These are phyloP conservation scores for Achaetomium macrosporum DNA, from an alignment of 2,329 filamentous ascomycete species.

Conservation along the genomic window DNA sequence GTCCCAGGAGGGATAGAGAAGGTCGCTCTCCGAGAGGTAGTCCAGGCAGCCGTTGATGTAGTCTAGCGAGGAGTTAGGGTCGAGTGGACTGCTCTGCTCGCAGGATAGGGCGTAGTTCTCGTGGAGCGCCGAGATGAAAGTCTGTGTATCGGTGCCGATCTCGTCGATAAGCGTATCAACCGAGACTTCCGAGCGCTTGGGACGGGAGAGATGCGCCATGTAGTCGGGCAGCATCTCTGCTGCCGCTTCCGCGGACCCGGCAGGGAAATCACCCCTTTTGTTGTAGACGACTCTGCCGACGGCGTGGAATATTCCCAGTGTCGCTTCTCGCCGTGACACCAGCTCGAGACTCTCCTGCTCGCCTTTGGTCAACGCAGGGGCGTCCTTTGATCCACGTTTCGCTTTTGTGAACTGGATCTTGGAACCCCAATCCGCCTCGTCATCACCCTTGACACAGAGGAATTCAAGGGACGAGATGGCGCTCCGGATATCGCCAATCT, in stretches of 20 bases:
- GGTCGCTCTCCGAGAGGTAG: constrained; percentile 77
- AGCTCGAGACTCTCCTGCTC: constrained; percentile 76
- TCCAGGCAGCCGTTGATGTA: constrained; percentile 82
- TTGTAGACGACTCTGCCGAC: constrained; percentile 96
- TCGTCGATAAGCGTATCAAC: constrained; percentile 82
- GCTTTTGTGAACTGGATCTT: constrained; percentile 65
- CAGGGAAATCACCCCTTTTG: constrained; percentile 62
- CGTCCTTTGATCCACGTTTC: constrained; percentile 55
- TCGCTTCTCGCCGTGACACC: constrained; percentile 81
- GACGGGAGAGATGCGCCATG: constrained; percentile 51
- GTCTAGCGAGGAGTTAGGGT: constrained; percentile 60
- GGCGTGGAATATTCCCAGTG: constrained; percentile 89
- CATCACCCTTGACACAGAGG: constrained; percentile 75
- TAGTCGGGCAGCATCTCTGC: constrained; percentile 55
- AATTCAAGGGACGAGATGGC: constrained; percentile 93
- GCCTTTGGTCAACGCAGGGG: constrained; percentile 60
- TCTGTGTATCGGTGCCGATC: constrained; percentile 84
- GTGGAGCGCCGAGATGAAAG: constrained; percentile 83
- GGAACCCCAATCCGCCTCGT: constrained; percentile 67
- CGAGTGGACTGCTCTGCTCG: constrained; percentile 46
- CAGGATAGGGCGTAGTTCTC: constrained; percentile 93
- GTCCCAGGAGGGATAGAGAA: constrained; percentile 70
- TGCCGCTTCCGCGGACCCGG: constrained; percentile 33
- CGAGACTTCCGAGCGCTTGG: constrained; percentile 58
- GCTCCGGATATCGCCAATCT: constrained; percentile 86